Base-by-base conservation (phyloP, 1,284 basidiomycete species). In the Bondarzewia mesenterica region DNA sequence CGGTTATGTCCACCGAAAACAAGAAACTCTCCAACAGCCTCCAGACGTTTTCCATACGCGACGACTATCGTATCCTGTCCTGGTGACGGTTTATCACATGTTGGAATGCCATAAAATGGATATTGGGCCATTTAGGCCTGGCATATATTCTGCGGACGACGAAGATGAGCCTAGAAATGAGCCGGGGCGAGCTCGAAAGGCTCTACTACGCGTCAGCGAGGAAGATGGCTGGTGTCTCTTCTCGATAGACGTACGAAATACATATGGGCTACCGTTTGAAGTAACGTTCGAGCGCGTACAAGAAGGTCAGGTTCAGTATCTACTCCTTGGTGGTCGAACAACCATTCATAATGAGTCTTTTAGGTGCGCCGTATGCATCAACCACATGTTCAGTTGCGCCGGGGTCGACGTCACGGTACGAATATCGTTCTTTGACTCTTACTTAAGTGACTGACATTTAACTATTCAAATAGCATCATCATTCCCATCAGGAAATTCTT, bases 51-150 rank as follows among this genome's bases (percentile, higher is more conserved):
- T 97, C 65, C 80, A 91, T 63, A 83, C 89, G 8, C 82, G 94
- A 22, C 87, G 88, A 53, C 65, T 96, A 46, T 80, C 84, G 14
- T 88, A 92, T 60, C 86, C 90, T 6, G 75, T 98, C 50, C 74
- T 89, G 56, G 85, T 96, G 50, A 94, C 91, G 0, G 93, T 98
- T 2, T 94, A 94, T 60, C 88, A 91, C 53, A 93, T 93, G 69
- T 76, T 97, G 36, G 89, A 93, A 60, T 90, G 86, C 58, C 77
- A 84, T 51, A 74, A 75, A 27, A 83, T 96, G 77, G 85, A 89
- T 55, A 71, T 95, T 49, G 67, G 89, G 26, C 80, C 83, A 32
- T 79, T 73, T 74, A 32, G 59, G 70, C 14, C 41, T 55, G 18
- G 57, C 52, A 20, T 35, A 47, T 4, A 60, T 2, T 23, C 36